A percentile compares a stretch with the other conserved stretches of the same genome.
Conservation (phyloP, 306 rosid species). For the Boehmeria nivea region DNA sequence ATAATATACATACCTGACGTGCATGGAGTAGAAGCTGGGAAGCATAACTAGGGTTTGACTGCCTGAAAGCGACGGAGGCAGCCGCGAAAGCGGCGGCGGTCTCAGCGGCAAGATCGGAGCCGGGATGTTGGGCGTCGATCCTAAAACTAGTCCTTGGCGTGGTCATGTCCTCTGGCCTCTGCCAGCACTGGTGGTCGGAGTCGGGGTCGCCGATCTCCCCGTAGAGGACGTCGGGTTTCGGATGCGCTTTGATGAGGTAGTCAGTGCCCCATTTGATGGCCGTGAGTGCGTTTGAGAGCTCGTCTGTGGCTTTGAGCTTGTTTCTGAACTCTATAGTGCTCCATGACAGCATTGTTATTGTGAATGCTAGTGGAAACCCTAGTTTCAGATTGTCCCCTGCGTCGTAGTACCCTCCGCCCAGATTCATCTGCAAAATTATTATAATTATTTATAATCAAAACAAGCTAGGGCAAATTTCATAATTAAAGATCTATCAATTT, state of each 20-base stretch:
- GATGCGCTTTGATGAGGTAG: conserved; percentile 54
- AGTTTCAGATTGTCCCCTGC: conserved; percentile 63
- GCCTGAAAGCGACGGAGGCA: conserved; percentile 37
- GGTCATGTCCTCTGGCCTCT: conserved; percentile 69
- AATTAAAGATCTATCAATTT: no score
- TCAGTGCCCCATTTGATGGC: conserved; percentile 71
- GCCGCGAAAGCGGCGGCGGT: conserved; percentile 56
- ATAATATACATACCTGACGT: conserved; percentile 32
- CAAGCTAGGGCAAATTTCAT: no score
- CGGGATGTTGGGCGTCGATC: conserved; percentile 41
- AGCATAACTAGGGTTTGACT: conserved; percentile 7
- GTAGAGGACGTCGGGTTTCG: conserved; percentile 27
- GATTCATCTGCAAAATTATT: conserved; percentile 41
- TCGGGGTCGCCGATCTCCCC: conserved; percentile 46
- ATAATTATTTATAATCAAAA: no score
- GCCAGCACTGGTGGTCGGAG: conserved; percentile 56
- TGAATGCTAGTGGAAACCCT: conserved; percentile 68
- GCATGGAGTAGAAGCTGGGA: conserved; percentile 34
- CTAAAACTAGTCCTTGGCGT: conserved; percentile 27
- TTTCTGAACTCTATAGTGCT: conserved; percentile 43
- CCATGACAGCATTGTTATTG: conserved; percentile 74
- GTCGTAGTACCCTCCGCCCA: conserved; percentile 68
- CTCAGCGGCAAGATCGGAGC: conserved; percentile 61
- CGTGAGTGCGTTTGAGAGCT: conserved; percentile 34
- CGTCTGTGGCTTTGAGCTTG: conserved; percentile 11